Evolutionary conservation across 225 moss, liverwort and hornwort genomes (phyloP).

Genomic region (Antitrichia curtipendula): DNA sequence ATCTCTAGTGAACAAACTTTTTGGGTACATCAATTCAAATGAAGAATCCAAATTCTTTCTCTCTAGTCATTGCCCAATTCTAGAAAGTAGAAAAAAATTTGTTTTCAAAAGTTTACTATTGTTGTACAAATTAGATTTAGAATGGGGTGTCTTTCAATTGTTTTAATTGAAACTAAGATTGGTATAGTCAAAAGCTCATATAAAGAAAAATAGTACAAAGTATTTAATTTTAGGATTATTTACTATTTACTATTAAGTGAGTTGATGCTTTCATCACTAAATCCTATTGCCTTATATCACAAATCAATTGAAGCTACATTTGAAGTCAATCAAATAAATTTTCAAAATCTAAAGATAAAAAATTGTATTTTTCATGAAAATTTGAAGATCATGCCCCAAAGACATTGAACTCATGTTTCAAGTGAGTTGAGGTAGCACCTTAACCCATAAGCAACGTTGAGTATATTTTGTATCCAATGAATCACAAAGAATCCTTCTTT

Average conservation of each 20-base stretch:
- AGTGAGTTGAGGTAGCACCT: too few species aligned
- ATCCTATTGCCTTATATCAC: not conserved
- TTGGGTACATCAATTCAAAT: not conserved
- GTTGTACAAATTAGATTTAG: not conserved
- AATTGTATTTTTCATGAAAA: not conserved
- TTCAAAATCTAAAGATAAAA: not conserved
- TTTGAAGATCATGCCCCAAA: not conserved
- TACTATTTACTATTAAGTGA: not conserved
- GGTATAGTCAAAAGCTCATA: accelerated
- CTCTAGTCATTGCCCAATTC: not conserved
- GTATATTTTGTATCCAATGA: too few species aligned
- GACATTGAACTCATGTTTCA: not conserved
- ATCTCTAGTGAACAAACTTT: not conserved
- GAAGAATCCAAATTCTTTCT: not conserved
- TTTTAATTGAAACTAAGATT: not conserved
- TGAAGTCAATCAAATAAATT: not conserved
- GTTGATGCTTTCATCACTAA: not conserved
- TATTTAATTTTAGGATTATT: not conserved
- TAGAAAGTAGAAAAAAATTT: accelerated
- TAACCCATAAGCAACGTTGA: too few species aligned
- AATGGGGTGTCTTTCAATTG: not conserved
- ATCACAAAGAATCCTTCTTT: too few species aligned
- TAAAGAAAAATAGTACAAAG: not conserved
- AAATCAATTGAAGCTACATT: too few species aligned
- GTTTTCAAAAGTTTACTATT: not conserved